Base-by-base conservation (phyloP, 352 stramenopile species). In the Lagenidium sp. region DNA sequence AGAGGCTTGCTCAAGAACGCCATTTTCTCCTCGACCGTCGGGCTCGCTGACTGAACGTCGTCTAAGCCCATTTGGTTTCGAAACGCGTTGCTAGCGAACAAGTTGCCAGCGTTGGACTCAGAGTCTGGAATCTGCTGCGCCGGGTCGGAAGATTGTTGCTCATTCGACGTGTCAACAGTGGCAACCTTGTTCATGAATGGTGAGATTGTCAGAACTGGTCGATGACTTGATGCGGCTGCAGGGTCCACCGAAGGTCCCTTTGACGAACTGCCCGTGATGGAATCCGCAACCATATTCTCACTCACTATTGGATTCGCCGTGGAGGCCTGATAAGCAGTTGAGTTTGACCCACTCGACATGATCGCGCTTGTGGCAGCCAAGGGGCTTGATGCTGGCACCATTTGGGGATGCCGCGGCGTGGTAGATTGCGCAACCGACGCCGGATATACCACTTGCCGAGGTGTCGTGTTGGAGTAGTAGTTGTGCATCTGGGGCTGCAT, bases 11-110 rank as follows among this genome's bases (percentile, higher is more conserved):
- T 54, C 1, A 60, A 36, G 29, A 54, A 60, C 40, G 50, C 28
- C 22, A 60, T 21, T 40, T 54, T 54, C 19, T 60, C 51, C 23
- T 60, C 51, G 1, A 36, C 46, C 18, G 39, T 54, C 28, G 45
- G 44, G 19, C 51, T 54, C 16, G 41, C 36, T 12, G 43, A 25
- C n/a, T 18, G 15, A 40, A 52, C 48, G 24, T 54, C 44, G 20
- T 50, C 63, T 31, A 82, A 62, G 34, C 78, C 74, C 70, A 86
- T 82, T 53, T 83, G 70, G 43, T 55, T 77, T 26, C 75, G 68
- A 56, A 86, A 86, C 7, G 68, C 74, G 31, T 74, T 73, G 55
- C 74, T 86, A 20, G 77, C 74, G 32, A 86, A 86, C 39, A 86
- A 53, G 36, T 86, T 86, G 10, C 70, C 74, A 12, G 36, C 54